Evolutionary conservation across 1,139 yeast genomes (phyloP), one percentile per base, ranked within the genome.

Genomic region (Suhomyces kunorum): DNA sequence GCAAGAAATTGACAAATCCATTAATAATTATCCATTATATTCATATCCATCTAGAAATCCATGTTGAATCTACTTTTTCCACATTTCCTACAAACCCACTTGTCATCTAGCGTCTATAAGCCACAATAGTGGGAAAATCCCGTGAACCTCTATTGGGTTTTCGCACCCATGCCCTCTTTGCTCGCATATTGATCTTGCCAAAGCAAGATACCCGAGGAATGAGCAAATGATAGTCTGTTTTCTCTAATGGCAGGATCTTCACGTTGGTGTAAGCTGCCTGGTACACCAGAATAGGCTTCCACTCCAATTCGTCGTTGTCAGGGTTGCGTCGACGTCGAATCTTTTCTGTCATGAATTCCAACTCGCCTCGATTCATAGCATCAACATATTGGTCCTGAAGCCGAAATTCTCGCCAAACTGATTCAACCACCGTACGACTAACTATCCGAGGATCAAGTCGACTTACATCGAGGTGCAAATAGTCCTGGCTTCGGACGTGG

Each of bases 161-260:
- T 33, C 64, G 42, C 3, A 53, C 49, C 71, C 71, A 64, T 2
- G 75, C 75, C 13, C 70, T 47, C 32, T 61, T 63, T 17, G 43
- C 49, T 38, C 75, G 50, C 74, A 68, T 67, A 42, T 68, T 68
- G 35, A 69, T 61, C 34, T 56, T 60, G 4, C 75, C 75, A 45
- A 68, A 68, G 42, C 74, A 68, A 5, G 71, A 66, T 13, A 50
- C 41, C 8, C 19, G 28, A 1, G 74, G 72, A 11, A 64, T 54
- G 20, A 45, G 40, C 24, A 49, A 56, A 26, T 48, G 54, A 41
- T 61, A 63, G 32, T 56, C 57, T 9, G 63, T 57, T 46, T 49
- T 55, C 47, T 57, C 47, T 42, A 58, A 46, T 39, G 44, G 45
- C 37, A 49, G 14, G 51, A 53, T 13, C 32, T 61, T 63, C 36